phyloP scores from a whole-genome alignment of 148 eudicot species.

The Spergularia marina region DNA sequence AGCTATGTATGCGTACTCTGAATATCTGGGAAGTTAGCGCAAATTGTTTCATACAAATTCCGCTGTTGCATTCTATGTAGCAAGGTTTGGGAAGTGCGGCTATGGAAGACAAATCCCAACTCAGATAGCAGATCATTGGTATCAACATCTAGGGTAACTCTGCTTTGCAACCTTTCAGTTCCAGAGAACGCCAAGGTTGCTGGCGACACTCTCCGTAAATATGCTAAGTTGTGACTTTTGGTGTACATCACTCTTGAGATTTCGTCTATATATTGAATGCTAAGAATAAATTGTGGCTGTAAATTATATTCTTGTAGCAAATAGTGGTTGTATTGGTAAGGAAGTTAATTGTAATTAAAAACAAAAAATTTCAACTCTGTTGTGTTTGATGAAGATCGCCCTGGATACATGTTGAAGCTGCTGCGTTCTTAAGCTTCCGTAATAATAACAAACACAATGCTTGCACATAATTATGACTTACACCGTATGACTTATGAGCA shows the following conservation, averaged over 20 bases:
- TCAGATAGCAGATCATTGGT: conserved; percentile 35
- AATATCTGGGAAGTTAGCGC: background rate
- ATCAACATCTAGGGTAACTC: conserved; percentile 68
- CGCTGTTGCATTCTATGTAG: background rate
- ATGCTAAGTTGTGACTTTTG: conserved; percentile 49
- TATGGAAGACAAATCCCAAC: conserved; percentile 47
- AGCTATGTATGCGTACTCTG: too few relatives aligned
- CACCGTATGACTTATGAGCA: too few relatives aligned
- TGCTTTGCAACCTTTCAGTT: conserved; percentile 59
- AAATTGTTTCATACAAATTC: background rate
- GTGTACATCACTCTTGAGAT: background rate
- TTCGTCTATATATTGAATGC: background rate
- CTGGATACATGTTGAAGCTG: too few relatives aligned
- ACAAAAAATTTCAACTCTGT: too few relatives aligned
- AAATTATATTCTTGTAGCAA: background rate
- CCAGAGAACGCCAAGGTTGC: conserved; percentile 51
- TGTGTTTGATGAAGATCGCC: background rate
- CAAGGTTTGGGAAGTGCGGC: conserved; percentile 81
- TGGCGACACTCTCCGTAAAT: conserved; percentile 41
- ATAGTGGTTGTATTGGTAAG: too few relatives aligned
- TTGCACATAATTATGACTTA: too few relatives aligned
- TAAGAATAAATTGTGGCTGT: background rate
- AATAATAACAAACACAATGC: background rate
- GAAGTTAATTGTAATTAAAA: too few relatives aligned
- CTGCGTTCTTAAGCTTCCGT: background rate